Conservation (phyloP, 805 yeast genomes). For the Jamesozyma piceae region DNA sequence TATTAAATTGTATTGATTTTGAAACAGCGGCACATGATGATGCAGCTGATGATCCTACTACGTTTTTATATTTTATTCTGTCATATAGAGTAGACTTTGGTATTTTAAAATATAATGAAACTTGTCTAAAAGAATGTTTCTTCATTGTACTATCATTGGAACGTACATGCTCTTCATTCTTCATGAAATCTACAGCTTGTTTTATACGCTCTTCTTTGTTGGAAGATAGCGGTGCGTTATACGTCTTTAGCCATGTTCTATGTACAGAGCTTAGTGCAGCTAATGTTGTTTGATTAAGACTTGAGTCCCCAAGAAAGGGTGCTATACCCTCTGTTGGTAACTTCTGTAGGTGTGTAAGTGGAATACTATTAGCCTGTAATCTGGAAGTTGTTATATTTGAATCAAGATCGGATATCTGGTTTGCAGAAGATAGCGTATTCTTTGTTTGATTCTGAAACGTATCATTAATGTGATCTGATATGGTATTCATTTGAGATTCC, state of each 20-base stretch:
- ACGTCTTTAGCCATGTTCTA: constrained; percentile 13
- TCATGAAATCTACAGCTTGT: constrained; percentile 20
- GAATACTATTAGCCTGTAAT: background rate
- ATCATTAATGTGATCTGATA: background rate
- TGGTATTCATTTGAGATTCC: background rate
- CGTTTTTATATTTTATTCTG: constrained; percentile 10
- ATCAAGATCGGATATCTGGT: background rate
- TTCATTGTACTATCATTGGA: constrained; percentile 8
- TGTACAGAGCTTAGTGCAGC: constrained; percentile 16
- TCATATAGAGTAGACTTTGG: constrained; percentile 24
- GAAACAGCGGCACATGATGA: background rate
- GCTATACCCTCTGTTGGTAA: background rate
- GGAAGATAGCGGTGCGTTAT: constrained; percentile 41
- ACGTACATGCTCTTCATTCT: constrained; percentile 10
- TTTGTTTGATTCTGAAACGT: background rate
- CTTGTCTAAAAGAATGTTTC: constrained; percentile 20
- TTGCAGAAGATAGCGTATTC: background rate
- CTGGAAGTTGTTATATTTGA: background rate
- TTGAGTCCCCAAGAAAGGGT: constrained; percentile 4
- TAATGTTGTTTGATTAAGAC: constrained; percentile 9
- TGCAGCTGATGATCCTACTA: background rate
- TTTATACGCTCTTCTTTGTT: constrained; percentile 24
- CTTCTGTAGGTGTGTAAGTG: background rate
- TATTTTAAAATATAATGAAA: constrained; percentile 19
- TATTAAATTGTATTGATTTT: background rate